Base-by-base conservation (phyloP, 2,329 filamentous ascomycete genomes). In the Macrophomina phaseolina region DNA sequence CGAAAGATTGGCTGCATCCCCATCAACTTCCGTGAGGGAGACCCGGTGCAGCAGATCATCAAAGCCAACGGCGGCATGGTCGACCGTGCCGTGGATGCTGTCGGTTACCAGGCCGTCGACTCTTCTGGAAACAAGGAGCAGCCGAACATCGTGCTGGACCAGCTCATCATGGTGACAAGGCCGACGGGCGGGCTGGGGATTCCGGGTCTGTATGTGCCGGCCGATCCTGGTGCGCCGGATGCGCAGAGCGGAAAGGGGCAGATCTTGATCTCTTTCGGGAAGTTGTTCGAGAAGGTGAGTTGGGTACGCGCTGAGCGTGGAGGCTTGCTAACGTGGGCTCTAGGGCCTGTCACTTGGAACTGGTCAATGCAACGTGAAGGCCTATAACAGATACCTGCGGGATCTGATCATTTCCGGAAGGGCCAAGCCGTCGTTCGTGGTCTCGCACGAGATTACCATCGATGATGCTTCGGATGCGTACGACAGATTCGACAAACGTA, bases 341-440 rank as follows among this genome's bases (percentile, higher is more conserved):
- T 55, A 87, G 85, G 87, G 87, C 1, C 79, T 90, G 5, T 82
- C 83, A 1, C 78, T 90, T 2, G 84, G 85, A 9, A 88, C 86
- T 3, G 87, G 88, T 0, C 87, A 90, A 73, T 90, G 88, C 77
- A 90, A 90, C 69, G 88, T 90, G 70, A 90, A 90, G 76, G 80
- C 84, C 0, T 90, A 90, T 76, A 90, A 90, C 73, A 81, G 87
- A 30, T 89, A 90, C 71, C 77, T 90, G 46, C 82, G 88, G 12
- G 88, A 90, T 68, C 79, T 91, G 71, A 90, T 90, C 70, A 86
- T 90, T 51, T 78, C 85, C 0, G 87, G 88, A 2, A 85, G 84
- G 67, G 89, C 88, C 0, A 89, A 88, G 74, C 89, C 89, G 4
- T 87, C 84, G 66, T 91, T 90, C 70, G 87, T 90, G 1, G 86